These are phyloP conservation scores for Viridothelium virens DNA, from an alignment of 495 filamentous ascomycete species.

Conservation along the genomic window DNA sequence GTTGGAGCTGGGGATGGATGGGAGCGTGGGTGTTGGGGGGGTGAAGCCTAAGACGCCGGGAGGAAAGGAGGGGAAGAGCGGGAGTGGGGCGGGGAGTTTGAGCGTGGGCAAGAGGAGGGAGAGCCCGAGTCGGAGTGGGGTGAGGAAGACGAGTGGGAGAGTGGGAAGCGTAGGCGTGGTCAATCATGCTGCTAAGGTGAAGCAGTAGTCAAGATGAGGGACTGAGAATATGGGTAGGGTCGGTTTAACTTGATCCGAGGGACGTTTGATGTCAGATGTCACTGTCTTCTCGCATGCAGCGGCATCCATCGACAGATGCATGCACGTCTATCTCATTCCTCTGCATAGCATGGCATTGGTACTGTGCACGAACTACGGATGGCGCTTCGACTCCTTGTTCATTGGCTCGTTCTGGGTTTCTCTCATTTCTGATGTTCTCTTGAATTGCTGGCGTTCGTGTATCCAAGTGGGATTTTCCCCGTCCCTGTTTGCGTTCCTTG, in stretches of 20 bases:
- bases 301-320: neutral
- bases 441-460: neutral
- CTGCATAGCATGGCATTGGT: neutral
- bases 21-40: neutral
- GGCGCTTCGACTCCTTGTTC: neutral
- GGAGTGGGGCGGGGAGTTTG: conserved; percentile 57
- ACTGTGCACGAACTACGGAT: neutral
- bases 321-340: neutral
- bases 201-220: conserved; percentile 10
- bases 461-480: neutral
- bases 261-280: neutral
- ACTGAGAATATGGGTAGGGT: neutral
- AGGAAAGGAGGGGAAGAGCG: conserved; percentile 45
- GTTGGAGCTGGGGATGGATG: neutral
- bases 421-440: neutral
- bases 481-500: neutral
- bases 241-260: neutral
- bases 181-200: conserved; percentile 18
- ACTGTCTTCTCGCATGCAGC: too few relatives aligned
- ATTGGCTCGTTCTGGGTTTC: neutral
- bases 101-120: conserved; percentile 61
- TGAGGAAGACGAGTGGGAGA: conserved; percentile 87
- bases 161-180: conserved; percentile 63
- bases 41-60: conserved; percentile 58
- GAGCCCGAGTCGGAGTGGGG: conserved; percentile 51